These are phyloP conservation scores for Chalaropsis thielavioides DNA, from an alignment of 2,329 filamentous ascomycete genomes.

Conservation along the genomic window DNA sequence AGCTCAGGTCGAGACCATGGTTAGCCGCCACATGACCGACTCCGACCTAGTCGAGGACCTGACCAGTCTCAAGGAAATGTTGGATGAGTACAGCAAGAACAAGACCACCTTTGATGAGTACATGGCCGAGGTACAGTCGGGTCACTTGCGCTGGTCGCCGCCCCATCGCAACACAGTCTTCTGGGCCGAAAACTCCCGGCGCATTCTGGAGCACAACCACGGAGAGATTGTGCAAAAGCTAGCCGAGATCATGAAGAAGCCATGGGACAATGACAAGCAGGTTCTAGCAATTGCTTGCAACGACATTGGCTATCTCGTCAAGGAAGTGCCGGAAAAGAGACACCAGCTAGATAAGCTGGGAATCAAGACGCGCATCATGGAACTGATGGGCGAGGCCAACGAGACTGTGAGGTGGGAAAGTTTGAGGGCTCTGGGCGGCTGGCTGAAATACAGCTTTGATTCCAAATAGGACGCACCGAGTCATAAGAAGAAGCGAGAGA, in stretches of 20 bases:
- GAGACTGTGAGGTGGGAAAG: slow-evolving; percentile 89
- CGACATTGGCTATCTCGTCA: slow-evolving; percentile 76
- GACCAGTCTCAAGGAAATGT: slow-evolving; percentile 43
- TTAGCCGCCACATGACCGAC: slow-evolving; percentile 48
- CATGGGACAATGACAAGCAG: slow-evolving; percentile 68
- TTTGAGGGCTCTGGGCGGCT: slow-evolving; percentile 59
- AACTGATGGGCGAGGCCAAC: slow-evolving; percentile 78
- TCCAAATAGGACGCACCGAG: slow-evolving; percentile 19
- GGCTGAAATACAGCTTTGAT: slow-evolving; percentile 52
- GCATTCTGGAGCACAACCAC: slow-evolving; percentile 71
- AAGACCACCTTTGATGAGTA: slow-evolving; percentile 80
- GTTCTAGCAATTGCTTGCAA: slow-evolving; percentile 88
- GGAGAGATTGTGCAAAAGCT: slow-evolving; percentile 66
- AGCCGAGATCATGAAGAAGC: slow-evolving; percentile 64
- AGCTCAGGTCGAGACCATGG: slow-evolving; percentile 46
- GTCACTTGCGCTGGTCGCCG: slow-evolving; percentile 83
- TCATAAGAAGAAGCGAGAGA: background rate
- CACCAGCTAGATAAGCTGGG: slow-evolving; percentile 67
- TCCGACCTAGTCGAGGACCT: slow-evolving; percentile 50
- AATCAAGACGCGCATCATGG: slow-evolving; percentile 78
- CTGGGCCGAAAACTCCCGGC: slow-evolving; percentile 81
- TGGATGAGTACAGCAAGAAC: slow-evolving; percentile 53
- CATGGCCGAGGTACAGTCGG: slow-evolving; percentile 68
- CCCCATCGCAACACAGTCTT: slow-evolving; percentile 76
- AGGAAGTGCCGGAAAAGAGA: slow-evolving; percentile 75